Evolutionary conservation across 2,329 filamentous ascomycete species (phyloP).

Genomic region (Ophiostoma sp.): DNA sequence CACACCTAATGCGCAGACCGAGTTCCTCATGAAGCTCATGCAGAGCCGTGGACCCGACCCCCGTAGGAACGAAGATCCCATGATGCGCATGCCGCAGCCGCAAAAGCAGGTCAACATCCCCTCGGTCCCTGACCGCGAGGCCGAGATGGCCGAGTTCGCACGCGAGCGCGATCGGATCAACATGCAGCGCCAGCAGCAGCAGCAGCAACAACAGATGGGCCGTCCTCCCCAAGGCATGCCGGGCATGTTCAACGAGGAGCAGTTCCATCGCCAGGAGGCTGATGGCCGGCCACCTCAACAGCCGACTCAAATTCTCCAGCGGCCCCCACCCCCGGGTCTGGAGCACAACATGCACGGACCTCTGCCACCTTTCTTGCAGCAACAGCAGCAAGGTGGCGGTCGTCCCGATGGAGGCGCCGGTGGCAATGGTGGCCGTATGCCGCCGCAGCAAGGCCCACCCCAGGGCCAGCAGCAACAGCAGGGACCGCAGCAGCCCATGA

Average conservation of each 20-base stretch:
- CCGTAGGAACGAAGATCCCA: slow-evolving; percentile 52
- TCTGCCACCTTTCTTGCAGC: slow-evolving; percentile 53
- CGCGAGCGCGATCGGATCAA: slow-evolving; percentile 24
- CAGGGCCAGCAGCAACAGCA: slow-evolving; percentile 32
- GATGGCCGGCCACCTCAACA: slow-evolving; percentile 50
- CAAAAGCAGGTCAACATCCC: slow-evolving; percentile 51
- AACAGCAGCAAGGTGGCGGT: slow-evolving; percentile 33
- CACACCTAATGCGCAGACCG: slow-evolving; percentile 64
- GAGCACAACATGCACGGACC: slow-evolving; percentile 55
- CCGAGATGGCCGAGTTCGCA: slow-evolving; percentile 46
- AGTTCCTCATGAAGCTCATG: slow-evolving; percentile 86
- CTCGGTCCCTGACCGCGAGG: slow-evolving; percentile 51
- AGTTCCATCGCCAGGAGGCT: slow-evolving; percentile 50
- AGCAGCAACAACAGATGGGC: slow-evolving; percentile 37
- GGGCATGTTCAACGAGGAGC: slow-evolving; percentile 47
- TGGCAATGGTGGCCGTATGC: slow-evolving; percentile 45
- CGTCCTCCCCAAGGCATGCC: slow-evolving; percentile 43
- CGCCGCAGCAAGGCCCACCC: slow-evolving; percentile 34
- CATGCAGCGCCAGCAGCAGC: slow-evolving; percentile 40
- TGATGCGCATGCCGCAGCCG: slow-evolving; percentile 56
- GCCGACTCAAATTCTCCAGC: slow-evolving; percentile 65
- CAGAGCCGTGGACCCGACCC: slow-evolving; percentile 49
- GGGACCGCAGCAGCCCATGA: slow-evolving; percentile 52
- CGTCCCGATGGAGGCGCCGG: slow-evolving; percentile 42
- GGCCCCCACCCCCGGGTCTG: slow-evolving; percentile 61